phyloP scores from a whole-genome alignment of 73 alveolate species.

The Paramecium primaurelia region DNA sequence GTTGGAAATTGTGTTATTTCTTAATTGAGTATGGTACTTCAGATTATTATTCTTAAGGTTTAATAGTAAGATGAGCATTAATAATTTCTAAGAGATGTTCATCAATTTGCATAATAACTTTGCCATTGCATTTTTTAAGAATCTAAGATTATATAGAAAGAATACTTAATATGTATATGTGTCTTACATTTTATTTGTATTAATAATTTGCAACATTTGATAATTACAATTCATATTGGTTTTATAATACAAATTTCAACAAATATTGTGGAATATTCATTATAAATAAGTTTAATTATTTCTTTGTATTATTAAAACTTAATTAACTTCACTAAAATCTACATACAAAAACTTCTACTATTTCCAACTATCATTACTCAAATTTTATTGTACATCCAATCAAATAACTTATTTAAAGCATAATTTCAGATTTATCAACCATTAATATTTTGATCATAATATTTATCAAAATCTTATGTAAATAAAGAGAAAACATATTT shows the following conservation, averaged over 20 bases:
- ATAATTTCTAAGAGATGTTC: background rate
- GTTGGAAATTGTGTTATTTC: constrained; percentile 8
- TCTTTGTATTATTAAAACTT: background rate
- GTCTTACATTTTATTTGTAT: background rate
- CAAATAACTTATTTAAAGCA: background rate
- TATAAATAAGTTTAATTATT: background rate
- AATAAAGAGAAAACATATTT: too few relatives aligned
- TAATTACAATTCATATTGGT: background rate
- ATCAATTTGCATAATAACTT: background rate
- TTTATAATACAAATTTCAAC: background rate
- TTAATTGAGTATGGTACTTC: background rate
- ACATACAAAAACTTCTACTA: background rate
- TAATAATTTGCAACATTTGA: background rate
- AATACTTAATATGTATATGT: background rate
- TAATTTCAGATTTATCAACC: background rate
- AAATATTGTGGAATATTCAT: background rate
- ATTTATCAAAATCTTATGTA: too few relatives aligned
- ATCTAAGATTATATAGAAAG: background rate
- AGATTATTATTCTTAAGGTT: background rate
- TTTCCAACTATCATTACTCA: background rate
- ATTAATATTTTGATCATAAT: too few relatives aligned
- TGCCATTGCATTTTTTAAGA: constrained; percentile 15
- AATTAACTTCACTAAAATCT: background rate
- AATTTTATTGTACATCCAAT: background rate
- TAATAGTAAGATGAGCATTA: background rate